Base-by-base conservation (phyloP, 306 rosid species). In the Sechiopsis laciniata region DNA sequence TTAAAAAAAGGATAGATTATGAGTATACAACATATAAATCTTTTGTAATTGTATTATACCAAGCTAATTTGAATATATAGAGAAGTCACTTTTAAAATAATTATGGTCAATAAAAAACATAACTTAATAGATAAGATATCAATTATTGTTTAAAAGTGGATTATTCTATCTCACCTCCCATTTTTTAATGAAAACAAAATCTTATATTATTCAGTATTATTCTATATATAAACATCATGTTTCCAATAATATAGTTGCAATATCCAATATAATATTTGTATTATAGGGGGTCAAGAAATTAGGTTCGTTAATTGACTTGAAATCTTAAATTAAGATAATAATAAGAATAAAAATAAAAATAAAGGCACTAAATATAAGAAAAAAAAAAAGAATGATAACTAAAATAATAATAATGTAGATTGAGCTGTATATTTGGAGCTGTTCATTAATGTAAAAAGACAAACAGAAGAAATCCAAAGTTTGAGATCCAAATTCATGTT, bases 401-500 rank as follows among this genome's bases (percentile, higher is more conserved):
- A 2, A 26, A 16, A 65, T 5, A 42, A 10, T 16, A 16, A 32
- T 1, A 32, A 15, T 14, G 16, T 29, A 45, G 24, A 20, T 10
- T 10, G 32, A 66, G 35, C 0, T 68, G 74, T n/a, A 70, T 26
- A 24, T 5, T 15, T 16, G 48, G 9, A 24, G 11, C 15, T 50
- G 60, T 22, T 9, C 60, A 52, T 70, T 70, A 51, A 51, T 52
- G 40, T 70, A 51, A 14, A 70, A 52, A 52, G 74, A 70, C 74
- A 52, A 70, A 70, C 74, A 70, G 48, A 70, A 6, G 21, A 70
- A 46, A 51, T 8, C 5, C 17, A 22, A 50, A 19, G 58, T 48
- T 69, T 69, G 57, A 69, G 73, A 69, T 69, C 42, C 21, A 29
- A 50, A 70, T 51, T 52, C 6, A 26, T 24, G 74, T 70, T 70